Conservation (phyloP, 2,329 filamentous ascomycete genomes). For the Aspergillus oerlinghausenensis region DNA sequence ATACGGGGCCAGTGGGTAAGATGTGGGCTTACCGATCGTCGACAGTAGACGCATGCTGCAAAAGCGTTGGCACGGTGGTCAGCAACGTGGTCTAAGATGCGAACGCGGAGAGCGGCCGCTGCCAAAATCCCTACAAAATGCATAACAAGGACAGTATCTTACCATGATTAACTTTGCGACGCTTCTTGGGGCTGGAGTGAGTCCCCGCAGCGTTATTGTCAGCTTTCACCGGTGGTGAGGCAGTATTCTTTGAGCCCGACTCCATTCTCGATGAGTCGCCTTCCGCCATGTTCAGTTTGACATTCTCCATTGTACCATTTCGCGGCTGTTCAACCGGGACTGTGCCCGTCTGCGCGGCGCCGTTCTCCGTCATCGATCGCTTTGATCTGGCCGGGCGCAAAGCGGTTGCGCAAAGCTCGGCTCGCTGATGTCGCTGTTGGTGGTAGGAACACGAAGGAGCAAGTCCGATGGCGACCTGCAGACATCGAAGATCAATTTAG, state of each 20-base stretch:
- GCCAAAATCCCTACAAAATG: constrained; percentile 23
- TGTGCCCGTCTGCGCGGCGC: constrained; percentile 18
- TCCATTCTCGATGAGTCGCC: constrained; percentile 23
- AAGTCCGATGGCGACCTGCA: constrained; percentile 23
- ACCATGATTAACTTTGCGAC: constrained; percentile 88
- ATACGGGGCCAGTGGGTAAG: background rate
- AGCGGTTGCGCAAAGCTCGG: constrained; percentile 20
- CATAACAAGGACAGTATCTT: constrained; percentile 40
- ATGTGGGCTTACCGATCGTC: constrained; percentile 71
- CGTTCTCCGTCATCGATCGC: constrained; percentile 29
- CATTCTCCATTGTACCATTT: constrained; percentile 24
- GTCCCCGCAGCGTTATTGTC: constrained; percentile 30
- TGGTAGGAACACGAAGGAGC: constrained; percentile 15
- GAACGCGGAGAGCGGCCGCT: constrained; percentile 11
- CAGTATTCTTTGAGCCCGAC: constrained; percentile 26
- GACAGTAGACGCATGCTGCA: constrained; percentile 82
- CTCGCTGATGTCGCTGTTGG: constrained; percentile 12
- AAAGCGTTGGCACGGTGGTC: constrained; percentile 24
- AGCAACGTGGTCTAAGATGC: constrained; percentile 19
- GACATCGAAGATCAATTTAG: constrained; percentile 15
- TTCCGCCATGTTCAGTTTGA: constrained; percentile 15
- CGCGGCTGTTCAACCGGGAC: constrained; percentile 24
- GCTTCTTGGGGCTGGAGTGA: constrained; percentile 66
- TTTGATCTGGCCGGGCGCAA: constrained; percentile 11
- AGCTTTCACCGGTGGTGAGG: constrained; percentile 27